These are phyloP conservation scores for Furcasterigmium furcatum DNA, from an alignment of 2,329 filamentous ascomycete species.

Conservation along the genomic window DNA sequence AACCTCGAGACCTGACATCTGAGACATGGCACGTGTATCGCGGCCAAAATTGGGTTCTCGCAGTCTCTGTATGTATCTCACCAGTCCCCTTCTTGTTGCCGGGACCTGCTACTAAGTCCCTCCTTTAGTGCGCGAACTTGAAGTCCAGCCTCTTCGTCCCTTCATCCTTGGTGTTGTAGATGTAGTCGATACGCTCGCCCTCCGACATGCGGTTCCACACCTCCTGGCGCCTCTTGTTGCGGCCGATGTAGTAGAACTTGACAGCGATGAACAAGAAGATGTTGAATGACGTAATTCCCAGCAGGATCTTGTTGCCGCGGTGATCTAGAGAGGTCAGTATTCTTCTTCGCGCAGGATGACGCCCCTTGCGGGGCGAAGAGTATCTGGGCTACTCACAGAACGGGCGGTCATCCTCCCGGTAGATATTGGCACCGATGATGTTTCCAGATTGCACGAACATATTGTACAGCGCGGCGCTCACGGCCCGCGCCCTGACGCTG, in stretches of 20 bases:
- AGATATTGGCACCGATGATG: neutral
- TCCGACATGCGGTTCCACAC: constrained; percentile 44
- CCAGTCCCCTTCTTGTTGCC: too few relatives aligned
- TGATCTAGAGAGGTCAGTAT: constrained; percentile 5
- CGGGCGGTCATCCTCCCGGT: constrained; percentile 21
- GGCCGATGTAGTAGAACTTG: constrained; percentile 49
- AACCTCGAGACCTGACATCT: too few relatives aligned
- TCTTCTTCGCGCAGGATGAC: too few relatives aligned
- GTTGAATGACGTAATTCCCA: constrained; percentile 45
- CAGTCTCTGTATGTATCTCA: too few relatives aligned
- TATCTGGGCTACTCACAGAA: constrained; percentile 40
- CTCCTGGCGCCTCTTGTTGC: constrained; percentile 41
- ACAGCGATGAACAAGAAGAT: constrained; percentile 43
- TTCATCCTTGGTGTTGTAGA: constrained; percentile 33
- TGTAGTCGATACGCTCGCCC: constrained; percentile 25
- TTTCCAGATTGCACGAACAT: neutral
- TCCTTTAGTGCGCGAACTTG: constrained; percentile 27
- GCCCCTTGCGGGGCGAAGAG: too few relatives aligned
- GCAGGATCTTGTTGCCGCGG: constrained; percentile 46
- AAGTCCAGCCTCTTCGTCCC: constrained; percentile 43
- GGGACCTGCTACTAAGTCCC: too few relatives aligned
- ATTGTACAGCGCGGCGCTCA: constrained; percentile 56
- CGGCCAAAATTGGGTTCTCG: too few relatives aligned
- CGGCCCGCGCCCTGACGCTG: constrained; percentile 54
- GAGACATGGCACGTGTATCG: too few relatives aligned